Conservation (phyloP, 73 alveolate species). For the Stentor roeselii region DNA sequence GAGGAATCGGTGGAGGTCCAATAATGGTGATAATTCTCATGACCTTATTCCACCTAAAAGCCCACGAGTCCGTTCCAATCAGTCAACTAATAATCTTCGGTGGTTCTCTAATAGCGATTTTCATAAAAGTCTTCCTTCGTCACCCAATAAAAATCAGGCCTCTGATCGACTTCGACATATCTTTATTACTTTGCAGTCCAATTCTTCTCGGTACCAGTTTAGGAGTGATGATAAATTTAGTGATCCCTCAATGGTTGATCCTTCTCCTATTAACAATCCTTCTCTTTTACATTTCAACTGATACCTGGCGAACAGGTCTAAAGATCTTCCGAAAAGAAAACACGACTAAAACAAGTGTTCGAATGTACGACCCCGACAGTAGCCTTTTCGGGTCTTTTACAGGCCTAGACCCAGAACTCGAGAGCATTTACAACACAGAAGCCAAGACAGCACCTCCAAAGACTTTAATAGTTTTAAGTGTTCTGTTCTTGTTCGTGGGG, state of each 20-base stretch:
- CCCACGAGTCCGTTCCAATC: slow-evolving; percentile 71
- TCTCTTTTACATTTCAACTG: neutral
- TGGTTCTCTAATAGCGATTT: slow-evolving; percentile 49
- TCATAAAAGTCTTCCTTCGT: slow-evolving; percentile 44
- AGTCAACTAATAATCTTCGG: slow-evolving; percentile 63
- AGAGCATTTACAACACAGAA: neutral
- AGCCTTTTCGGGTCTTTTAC: neutral
- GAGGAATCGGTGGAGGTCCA: slow-evolving; percentile 92
- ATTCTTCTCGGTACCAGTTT: slow-evolving; percentile 61
- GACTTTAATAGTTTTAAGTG: neutral
- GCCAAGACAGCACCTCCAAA: neutral
- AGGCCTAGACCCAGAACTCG: neutral
- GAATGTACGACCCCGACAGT: neutral
- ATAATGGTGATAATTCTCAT: slow-evolving; percentile 71
- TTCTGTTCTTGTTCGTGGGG: neutral
- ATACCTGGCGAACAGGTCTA: neutral
- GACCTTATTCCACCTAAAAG: slow-evolving; percentile 64
- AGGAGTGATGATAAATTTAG: slow-evolving; percentile 65
- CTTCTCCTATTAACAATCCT: slow-evolving; percentile 11
- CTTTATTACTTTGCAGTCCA: slow-evolving; percentile 48
- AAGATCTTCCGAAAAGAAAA: neutral
- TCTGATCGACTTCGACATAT: slow-evolving; percentile 56
- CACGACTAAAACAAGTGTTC: neutral
- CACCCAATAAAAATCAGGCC: slow-evolving; percentile 60
- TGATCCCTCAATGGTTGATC: slow-evolving; percentile 55